These are phyloP conservation scores for Rhododendron vialii DNA, from an alignment of 148 eudicot genomes.

Conservation along the genomic window DNA sequence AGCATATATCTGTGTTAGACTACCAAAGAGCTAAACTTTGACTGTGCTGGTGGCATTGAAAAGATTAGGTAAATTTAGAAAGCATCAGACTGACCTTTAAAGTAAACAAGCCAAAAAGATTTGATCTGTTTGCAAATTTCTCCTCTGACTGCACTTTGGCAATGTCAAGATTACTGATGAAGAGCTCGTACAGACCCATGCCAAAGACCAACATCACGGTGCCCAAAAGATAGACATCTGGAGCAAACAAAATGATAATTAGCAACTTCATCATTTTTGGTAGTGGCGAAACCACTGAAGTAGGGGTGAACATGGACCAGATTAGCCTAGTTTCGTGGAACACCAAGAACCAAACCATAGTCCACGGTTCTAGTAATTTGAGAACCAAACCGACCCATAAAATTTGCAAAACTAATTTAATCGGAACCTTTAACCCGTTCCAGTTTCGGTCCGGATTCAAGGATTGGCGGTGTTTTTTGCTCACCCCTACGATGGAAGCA, in stretches of 20 bases:
- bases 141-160: conserved; percentile 34
- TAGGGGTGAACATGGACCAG: background rate
- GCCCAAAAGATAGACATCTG: conserved; percentile 92
- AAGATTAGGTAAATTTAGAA: background rate
- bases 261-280: background rate
- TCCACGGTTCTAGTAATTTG: background rate
- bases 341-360: background rate
- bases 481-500: background rate
- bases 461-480: background rate
- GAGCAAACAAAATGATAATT: conserved; percentile 8
- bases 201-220: conserved; percentile 98
- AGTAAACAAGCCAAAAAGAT: conserved; percentile 74
- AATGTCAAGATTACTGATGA: conserved; percentile 80
- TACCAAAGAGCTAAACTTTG: background rate
- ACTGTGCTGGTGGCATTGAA: background rate
- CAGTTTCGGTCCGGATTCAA: background rate
- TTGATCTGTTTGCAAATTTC: conserved; percentile 48
- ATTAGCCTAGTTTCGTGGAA: background rate
- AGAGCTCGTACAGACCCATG: conserved; percentile 97
- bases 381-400: background rate
- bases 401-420: background rate
- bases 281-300: background rate
- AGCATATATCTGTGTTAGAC: background rate
- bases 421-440: background rate
- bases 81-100: conserved; percentile 43